Conservation (phyloP, 139 green algal genomes). For the Tetraselmis striata region DNA sequence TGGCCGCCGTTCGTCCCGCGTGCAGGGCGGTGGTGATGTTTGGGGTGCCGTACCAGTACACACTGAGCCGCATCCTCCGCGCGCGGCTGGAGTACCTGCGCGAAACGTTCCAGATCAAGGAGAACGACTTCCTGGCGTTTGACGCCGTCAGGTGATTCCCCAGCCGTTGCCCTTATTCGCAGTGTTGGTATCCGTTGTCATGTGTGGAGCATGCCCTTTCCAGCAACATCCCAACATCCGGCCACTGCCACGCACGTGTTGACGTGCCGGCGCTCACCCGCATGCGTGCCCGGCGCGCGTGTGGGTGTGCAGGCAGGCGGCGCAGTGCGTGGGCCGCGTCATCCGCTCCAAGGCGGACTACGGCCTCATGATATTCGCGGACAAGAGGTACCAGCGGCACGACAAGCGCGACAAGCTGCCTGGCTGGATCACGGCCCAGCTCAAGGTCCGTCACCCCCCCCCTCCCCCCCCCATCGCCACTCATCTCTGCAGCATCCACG, state of each 20-base stretch:
- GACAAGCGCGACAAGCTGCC: conserved; percentile 97
- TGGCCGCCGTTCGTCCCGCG: no score
- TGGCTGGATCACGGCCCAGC: conserved; percentile 84
- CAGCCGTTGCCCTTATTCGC: no score
- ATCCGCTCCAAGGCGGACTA: conserved; percentile 92
- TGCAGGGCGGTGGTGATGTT: conserved; percentile 92
- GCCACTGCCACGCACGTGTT: no score
- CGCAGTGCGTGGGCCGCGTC: conserved; percentile 96
- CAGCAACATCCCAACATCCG: no score
- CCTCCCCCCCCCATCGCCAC: no score
- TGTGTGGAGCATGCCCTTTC: no score
- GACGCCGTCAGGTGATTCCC: conserved; percentile 93
- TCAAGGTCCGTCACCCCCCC: conserved; percentile 33
- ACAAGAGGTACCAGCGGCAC: conserved; percentile 83
- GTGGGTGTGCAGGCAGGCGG: no score
- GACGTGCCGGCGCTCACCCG: no score
- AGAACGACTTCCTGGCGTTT: conserved; percentile 94
- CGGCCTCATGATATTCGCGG: conserved; percentile 34
- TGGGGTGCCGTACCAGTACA: conserved; percentile 90
- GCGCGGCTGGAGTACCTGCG: conserved; percentile 89
- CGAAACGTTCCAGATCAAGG: conserved; percentile 84
- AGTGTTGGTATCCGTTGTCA: no score
- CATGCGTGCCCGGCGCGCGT: no score
- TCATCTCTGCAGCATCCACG: no score
- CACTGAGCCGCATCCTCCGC: conserved; percentile 27